Percentiles rank a stretch among this genome's conserved stretches.
Evolutionary conservation across 2,329 filamentous ascomycete genomes (phyloP).

Genomic region (Hymenoscyphus occultus): DNA sequence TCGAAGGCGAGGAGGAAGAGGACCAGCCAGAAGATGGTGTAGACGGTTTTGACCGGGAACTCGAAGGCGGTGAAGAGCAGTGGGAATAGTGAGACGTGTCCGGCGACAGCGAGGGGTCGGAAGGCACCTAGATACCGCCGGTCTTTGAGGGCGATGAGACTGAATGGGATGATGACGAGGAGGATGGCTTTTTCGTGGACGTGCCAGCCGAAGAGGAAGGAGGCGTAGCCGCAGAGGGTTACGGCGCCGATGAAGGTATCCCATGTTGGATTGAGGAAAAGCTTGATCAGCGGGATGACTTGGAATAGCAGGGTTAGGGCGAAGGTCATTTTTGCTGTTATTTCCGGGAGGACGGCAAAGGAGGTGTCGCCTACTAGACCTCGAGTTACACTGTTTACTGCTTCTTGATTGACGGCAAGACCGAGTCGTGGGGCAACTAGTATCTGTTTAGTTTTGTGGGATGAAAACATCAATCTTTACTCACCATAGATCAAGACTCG

Average conservation of each 20-base stretch:
- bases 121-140: constrained; percentile 89
- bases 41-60: constrained; percentile 90
- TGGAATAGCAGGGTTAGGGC: constrained; percentile 80
- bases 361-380: constrained; percentile 90
- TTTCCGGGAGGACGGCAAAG: constrained; percentile 88
- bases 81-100: constrained; percentile 93
- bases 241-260: constrained; percentile 85
- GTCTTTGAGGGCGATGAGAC: constrained; percentile 84
- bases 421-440: constrained; percentile 79
- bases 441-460: constrained; percentile 36
- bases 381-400: constrained; percentile 84
- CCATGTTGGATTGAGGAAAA: constrained; percentile 80
- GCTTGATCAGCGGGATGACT: constrained; percentile 72
- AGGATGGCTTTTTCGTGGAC: constrained; percentile 97
- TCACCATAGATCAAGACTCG: constrained; percentile 78
- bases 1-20: constrained; percentile 85
- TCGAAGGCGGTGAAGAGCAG: constrained; percentile 88
- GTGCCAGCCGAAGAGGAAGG: constrained; percentile 97
- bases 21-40: constrained; percentile 89
- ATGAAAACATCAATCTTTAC: background rate
- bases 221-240: constrained; percentile 91
- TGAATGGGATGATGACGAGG: constrained; percentile 92
- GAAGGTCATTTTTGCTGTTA: constrained; percentile 79
- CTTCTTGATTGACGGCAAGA: constrained; percentile 67
- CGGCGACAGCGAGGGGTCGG: constrained; percentile 84